Evolutionary conservation across 2,329 filamentous ascomycete genomes (phyloP), one percentile per base, ranked within the genome.

Genomic region (Berkeleyomyces rouxiae): DNA sequence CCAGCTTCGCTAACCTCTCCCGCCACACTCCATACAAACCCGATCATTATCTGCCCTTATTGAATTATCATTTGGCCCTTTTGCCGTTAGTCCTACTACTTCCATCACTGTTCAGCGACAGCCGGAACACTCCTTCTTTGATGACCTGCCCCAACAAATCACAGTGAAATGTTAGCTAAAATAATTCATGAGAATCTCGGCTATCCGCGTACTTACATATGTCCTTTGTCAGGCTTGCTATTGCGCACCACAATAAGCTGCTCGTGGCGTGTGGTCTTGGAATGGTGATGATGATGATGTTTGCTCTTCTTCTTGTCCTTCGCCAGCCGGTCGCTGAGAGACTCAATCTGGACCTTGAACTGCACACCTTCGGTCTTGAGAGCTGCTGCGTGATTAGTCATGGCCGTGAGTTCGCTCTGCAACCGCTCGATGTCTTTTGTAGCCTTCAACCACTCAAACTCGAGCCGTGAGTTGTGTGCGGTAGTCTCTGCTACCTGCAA

Each of bases 81-180:
- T 23, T 23, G 23, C 51, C 51, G 4, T 55, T 55, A 9, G 51
- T 1, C 13, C 39, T 39, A n/a, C 51, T 55, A 11, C 51, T 11
- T 11, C 33, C 3, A 9, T 31, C 36, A 13, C 33, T 7, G 4
- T 13, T 55, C 23, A 55, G 82, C 81, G 59, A 62, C 63, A 31
- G 59, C 31, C 51, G 44, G 63, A 65, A 61, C 61, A 63, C 37
- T 65, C 63, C 60, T 67, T 61, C 33, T n/a, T 59, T 60, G 49
- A 61, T 58, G 44, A 62, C 51, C 46, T 62, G 55, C 31, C 58
- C 47, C 44, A 60, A 55, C 33, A 36, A 7, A 55, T 55, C 40
- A 65, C 55, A 16, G 39, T 53, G 47, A 44, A 31, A 57, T 47
- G 58, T 64, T 64, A 62, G 59, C 36, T 37, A 40, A 31, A 37